Evolutionary conservation across 1,139 yeast genomes (phyloP).

Genomic region (Ashbya aceris): DNA sequence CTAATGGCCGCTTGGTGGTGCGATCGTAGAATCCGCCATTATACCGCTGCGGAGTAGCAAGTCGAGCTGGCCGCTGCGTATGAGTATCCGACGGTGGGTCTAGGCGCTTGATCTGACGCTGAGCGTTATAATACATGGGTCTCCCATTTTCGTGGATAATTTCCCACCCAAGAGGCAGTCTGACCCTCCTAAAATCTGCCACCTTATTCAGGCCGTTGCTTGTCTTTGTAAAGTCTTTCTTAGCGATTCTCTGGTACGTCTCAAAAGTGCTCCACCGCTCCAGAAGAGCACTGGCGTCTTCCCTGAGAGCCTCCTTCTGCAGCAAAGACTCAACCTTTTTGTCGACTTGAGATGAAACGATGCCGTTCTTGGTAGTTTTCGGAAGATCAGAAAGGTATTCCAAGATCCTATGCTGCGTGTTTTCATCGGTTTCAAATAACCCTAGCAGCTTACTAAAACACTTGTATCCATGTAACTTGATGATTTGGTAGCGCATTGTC

Average conservation of each 20-base stretch:
- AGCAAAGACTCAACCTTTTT: constrained; percentile 43
- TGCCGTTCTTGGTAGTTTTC: constrained; percentile 67
- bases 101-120: constrained; percentile 21
- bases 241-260: constrained; percentile 66
- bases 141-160: constrained; percentile 27
- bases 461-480: constrained; percentile 81
- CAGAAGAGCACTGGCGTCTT: constrained; percentile 39
- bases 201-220: constrained; percentile 12
- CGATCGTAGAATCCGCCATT: constrained; percentile 1
- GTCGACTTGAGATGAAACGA: constrained; percentile 72
- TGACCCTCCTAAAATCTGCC: constrained; percentile 24
- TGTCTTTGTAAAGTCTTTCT: constrained; percentile 20
- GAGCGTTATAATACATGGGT: constrained; percentile 27
- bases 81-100: constrained; percentile 22
- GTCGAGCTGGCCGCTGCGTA: constrained; percentile 1
- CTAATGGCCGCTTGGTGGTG: constrained; percentile 12
- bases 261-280: constrained; percentile 66
- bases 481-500: constrained; percentile 48
- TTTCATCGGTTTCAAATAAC: constrained; percentile 27
- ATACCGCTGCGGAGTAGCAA: constrained; percentile 3
- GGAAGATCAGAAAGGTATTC: constrained; percentile 68
- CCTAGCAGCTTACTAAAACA: constrained; percentile 57
- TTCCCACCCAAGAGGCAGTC: constrained; percentile 30
- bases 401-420: constrained; percentile 40
- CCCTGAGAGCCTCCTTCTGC: constrained; percentile 29